phyloP scores from a whole-genome alignment of 768 basidiomycete genomes.

The Lactifluus piperatus region DNA sequence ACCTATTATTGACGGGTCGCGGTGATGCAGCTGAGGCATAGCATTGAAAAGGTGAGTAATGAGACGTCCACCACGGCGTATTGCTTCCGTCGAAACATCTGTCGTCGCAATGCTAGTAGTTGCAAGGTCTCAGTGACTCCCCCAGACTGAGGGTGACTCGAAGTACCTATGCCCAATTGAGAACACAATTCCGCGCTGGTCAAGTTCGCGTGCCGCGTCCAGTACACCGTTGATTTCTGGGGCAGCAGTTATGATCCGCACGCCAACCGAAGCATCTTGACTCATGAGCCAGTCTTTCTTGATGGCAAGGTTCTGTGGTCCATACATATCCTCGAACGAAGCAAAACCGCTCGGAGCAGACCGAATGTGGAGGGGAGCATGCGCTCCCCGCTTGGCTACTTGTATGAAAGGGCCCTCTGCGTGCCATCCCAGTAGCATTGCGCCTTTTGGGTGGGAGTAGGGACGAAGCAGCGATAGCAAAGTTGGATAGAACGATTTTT shows the following conservation, averaged over 20 bases:
- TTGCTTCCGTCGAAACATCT: slow-evolving; percentile 59
- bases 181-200: slow-evolving; percentile 59
- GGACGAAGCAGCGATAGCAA: slow-evolving; percentile 61
- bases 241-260: slow-evolving; percentile 78
- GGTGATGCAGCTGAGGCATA: slow-evolving; percentile 84
- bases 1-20: slow-evolving; percentile 88
- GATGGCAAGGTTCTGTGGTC: slow-evolving; percentile 51
- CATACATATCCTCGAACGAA: slow-evolving; percentile 70
- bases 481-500: slow-evolving; percentile 63
- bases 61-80: slow-evolving; percentile 66
- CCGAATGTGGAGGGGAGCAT: slow-evolving; percentile 57
- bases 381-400: slow-evolving; percentile 74
- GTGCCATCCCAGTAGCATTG: slow-evolving; percentile 81
- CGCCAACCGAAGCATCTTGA: slow-evolving; percentile 36
- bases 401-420: slow-evolving; percentile 88
- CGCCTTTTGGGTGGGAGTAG: slow-evolving; percentile 51
- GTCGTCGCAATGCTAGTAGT: slow-evolving; percentile 59
- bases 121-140: slow-evolving; percentile 4
- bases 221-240: slow-evolving; percentile 83
- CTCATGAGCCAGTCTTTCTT: slow-evolving; percentile 61
- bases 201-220: slow-evolving; percentile 51
- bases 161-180: slow-evolving; percentile 84
- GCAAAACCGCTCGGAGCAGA: slow-evolving; percentile 53
- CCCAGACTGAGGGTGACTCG: not conserved
- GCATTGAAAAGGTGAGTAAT: slow-evolving; percentile 93